Conservation (phyloP, 306 rosid genomes). For the Inga laurina region DNA sequence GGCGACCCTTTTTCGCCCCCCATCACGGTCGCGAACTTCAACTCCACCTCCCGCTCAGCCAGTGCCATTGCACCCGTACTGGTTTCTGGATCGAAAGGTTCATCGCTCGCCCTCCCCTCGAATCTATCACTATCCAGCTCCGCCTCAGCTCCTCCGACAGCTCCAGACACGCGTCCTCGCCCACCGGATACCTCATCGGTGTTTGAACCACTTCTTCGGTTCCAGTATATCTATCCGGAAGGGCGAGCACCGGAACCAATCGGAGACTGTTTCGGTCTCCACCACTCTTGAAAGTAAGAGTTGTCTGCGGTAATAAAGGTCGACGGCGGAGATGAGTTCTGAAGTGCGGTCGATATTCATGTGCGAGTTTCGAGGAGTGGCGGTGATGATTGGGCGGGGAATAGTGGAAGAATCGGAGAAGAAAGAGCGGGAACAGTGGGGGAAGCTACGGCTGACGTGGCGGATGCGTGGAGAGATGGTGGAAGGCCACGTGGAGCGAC, state of each 20-base stretch:
- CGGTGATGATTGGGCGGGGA: constrained; percentile 12
- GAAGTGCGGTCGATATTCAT: constrained; percentile 24
- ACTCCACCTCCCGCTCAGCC: constrained; percentile 71
- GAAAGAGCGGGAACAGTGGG: constrained; percentile 59
- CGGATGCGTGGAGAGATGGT: constrained; percentile 50
- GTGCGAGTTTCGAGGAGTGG: background rate
- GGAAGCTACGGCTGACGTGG: constrained; percentile 51
- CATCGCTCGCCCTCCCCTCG: constrained; percentile 51
- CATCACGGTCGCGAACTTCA: constrained; percentile 44
- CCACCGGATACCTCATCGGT: constrained; percentile 26
- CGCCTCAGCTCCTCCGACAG: constrained; percentile 40
- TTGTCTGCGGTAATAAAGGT: constrained; percentile 44
- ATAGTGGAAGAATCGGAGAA: constrained; percentile 61
- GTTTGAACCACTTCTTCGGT: constrained; percentile 64
- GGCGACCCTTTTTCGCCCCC: constrained; percentile 47
- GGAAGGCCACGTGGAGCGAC: constrained; percentile 78
- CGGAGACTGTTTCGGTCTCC: constrained; percentile 68
- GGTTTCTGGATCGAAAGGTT: constrained; percentile 65
- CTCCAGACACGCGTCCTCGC: constrained; percentile 33
- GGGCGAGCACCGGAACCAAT: constrained; percentile 81
- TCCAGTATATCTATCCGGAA: constrained; percentile 65
- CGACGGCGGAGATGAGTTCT: constrained; percentile 68
- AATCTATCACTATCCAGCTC: constrained; percentile 76
- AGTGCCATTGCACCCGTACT: constrained; percentile 63
- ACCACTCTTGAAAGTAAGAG: constrained; percentile 51